Evolutionary conservation across 2,329 filamentous ascomycete species (phyloP).

Genomic region (Xylariaceae sp.): DNA sequence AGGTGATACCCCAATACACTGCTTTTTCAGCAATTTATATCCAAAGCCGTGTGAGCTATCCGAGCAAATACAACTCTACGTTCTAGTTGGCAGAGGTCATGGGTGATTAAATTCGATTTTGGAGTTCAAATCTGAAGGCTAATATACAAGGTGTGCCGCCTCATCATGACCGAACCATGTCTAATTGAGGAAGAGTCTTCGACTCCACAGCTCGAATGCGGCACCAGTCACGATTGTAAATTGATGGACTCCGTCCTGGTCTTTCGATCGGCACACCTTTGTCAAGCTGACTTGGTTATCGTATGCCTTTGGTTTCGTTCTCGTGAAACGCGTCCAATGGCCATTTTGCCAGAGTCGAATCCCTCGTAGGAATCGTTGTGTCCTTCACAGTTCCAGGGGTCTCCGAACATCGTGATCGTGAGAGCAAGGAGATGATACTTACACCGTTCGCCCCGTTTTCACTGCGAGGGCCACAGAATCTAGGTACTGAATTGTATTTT

Average conservation of each 20-base stretch:
- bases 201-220: constrained; percentile 12
- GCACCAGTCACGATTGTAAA: constrained; percentile 25
- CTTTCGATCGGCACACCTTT: constrained; percentile 24
- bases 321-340: not conserved
- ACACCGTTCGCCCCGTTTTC: constrained; percentile 19
- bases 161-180: constrained; percentile 28
- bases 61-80: constrained; percentile 25
- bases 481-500: constrained; percentile 17
- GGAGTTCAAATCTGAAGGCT: not conserved
- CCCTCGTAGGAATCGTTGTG: too few relatives aligned
- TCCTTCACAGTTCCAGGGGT: not conserved
- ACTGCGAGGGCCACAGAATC: constrained; percentile 22
- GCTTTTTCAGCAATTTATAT: constrained; percentile 20
- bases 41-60: constrained; percentile 17
- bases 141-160: constrained; percentile 20
- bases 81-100: not conserved
- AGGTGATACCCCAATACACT: constrained; percentile 25
- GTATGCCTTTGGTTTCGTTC: not conserved
- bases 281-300: constrained; percentile 9
- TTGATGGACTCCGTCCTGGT: constrained; percentile 23
- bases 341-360: not conserved
- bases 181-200: constrained; percentile 19
- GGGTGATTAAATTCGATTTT: not conserved
- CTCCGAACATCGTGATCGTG: constrained; percentile 6
- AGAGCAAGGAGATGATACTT: constrained; percentile 22